Conservation (phyloP, 2,329 filamentous ascomycete species). For the Aspergillus tanneri region DNA sequence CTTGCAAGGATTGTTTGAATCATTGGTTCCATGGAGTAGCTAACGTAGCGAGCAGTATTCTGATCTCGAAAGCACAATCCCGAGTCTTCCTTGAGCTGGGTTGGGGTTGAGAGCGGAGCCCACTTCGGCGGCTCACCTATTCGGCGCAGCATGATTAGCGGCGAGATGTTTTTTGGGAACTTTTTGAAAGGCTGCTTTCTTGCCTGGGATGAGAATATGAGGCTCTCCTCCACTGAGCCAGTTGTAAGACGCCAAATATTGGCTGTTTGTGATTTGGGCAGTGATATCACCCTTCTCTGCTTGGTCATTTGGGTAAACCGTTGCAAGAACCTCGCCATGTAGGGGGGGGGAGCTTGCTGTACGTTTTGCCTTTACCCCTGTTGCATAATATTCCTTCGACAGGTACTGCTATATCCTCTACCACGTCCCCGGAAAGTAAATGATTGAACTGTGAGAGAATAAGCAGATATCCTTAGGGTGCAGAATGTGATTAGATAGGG, state of each 20-base stretch:
- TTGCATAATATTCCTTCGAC: neutral
- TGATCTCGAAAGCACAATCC: constrained; percentile 49
- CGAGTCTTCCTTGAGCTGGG: constrained; percentile 44
- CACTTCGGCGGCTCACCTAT: constrained; percentile 53
- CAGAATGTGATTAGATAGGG: too few species aligned
- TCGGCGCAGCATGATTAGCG: too few species aligned
- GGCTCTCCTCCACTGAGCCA: constrained; percentile 44
- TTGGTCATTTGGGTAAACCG: neutral
- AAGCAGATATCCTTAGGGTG: too few species aligned
- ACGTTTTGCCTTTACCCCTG: neutral
- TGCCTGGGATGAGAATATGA: constrained; percentile 50
- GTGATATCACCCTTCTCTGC: neutral
- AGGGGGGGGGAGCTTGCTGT: too few species aligned
- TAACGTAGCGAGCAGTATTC: constrained; percentile 34
- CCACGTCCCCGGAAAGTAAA: too few species aligned
- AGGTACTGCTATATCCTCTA: neutral
- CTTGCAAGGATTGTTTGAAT: constrained; percentile 44
- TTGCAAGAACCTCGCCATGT: neutral
- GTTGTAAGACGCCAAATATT: constrained; percentile 50
- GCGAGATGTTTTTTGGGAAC: too few species aligned
- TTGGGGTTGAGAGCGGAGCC: constrained; percentile 43
- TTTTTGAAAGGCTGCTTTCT: neutral
- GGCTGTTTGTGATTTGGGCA: neutral
- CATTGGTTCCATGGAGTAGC: constrained; percentile 47
- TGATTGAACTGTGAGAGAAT: too few species aligned